Evolutionary conservation across 306 rosid species (phyloP), one percentile per base, ranked within the genome.

Genomic region (Fragaria iinumae): DNA sequence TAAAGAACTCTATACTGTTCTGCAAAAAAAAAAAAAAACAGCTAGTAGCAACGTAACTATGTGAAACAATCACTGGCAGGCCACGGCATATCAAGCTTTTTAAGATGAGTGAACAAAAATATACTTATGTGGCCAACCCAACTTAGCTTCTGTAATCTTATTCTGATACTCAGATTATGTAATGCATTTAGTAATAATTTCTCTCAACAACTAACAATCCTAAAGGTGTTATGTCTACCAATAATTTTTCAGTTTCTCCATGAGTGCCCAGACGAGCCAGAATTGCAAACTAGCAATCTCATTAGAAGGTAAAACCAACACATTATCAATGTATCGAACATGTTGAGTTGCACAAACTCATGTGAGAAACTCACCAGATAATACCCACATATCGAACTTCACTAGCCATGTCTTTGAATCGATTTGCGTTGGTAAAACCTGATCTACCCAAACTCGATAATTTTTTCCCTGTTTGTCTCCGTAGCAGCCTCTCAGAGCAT

Each of bases 381-480:
- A 83, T 64, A 89, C 92, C 99, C 97, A 95, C 86, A 86, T 82
- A 64, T 89, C 72, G 65, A 88, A 90, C 87, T 84, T 92, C 82
- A 90, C 82, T 16, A 95, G 87, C 99, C 96, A 92, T 38, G 87
- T 73, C 66, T 80, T 85, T 4, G 92, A 66, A 81, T 90, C 68
- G 71, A 91, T 81, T 77, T 83, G 80, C 23, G 83, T 71, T 50
- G 96, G 75, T 70, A 81, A 76, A 25, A 90, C 83, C 70, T 78
- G 79, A 77, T 95, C 97, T 64, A 91, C 88, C 97, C 89, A 90
- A 77, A 82, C 86, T 81, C 90, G 85, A 66, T 65, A 91, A 60
- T 79, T 85, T 80, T 89, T 88, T 82, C 93, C 99, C 83, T 85
- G 86, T 69, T 83, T 80, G 81, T 95, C 92, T 81, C 99, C 99